Conservation (phyloP, 2,329 filamentous ascomycete species). For the Cladosporium halotolerans region DNA sequence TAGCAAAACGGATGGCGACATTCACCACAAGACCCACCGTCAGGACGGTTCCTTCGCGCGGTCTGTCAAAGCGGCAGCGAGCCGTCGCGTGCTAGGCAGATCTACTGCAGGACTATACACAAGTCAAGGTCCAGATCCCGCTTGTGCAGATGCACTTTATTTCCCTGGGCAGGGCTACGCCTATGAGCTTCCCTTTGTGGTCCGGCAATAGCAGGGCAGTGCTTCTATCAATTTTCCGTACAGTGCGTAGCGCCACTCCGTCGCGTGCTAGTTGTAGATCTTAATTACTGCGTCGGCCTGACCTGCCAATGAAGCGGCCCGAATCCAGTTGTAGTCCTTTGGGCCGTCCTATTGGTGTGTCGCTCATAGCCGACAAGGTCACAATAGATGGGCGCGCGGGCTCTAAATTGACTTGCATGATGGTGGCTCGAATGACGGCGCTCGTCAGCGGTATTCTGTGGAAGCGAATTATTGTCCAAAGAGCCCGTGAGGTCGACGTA, state of each 20-base stretch:
- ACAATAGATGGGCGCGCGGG: no score
- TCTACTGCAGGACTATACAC: no score
- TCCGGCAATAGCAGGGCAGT: no score
- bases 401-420: no score
- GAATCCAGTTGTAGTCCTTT: no score
- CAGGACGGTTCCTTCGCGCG: not conserved
- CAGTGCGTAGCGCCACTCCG: not conserved
- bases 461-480: not conserved
- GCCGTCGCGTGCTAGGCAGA: constrained; percentile 7
- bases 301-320: not conserved
- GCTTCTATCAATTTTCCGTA: not conserved
- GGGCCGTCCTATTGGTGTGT: no score
- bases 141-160: not conserved
- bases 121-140: not conserved
- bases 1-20: constrained; percentile 1
- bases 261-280: not conserved
- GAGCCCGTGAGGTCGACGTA: not conserved
- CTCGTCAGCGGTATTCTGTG: not conserved
- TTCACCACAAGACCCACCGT: not conserved
- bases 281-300: not conserved
- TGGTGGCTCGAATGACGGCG: no score
- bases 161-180: no score
- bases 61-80: constrained; percentile 9
- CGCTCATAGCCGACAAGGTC: no score
- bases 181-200: not conserved